Percentiles rank a stretch among this genome's conserved stretches.
phyloP scores from a whole-genome alignment of 2,329 filamentous ascomycete genomes.

The Sclerotinia spermophila region DNA sequence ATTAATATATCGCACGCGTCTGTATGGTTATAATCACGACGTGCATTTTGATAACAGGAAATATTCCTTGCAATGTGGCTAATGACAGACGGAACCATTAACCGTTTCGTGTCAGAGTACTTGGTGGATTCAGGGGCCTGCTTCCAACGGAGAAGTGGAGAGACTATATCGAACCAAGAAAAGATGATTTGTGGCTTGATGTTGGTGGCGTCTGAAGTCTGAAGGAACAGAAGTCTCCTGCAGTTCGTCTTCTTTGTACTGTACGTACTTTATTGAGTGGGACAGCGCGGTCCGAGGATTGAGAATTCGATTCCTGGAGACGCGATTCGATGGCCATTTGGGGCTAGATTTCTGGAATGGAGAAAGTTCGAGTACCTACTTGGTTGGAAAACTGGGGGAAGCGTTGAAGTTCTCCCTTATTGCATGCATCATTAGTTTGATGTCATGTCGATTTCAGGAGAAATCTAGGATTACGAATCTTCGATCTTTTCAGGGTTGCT shows the following conservation, averaged over 20 bases:
- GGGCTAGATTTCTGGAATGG: not conserved
- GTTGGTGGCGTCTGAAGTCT: not conserved
- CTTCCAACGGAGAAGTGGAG: not conserved
- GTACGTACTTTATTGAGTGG: not conserved
- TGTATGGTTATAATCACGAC: slow-evolving; percentile 2
- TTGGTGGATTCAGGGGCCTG: not conserved
- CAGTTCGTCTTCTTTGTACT: not conserved
- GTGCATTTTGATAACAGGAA: slow-evolving; percentile 7
- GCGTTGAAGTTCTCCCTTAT: not conserved
- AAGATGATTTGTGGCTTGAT: slow-evolving; percentile 3
- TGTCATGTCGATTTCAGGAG: slow-evolving; percentile 8
- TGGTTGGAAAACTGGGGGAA: not conserved
- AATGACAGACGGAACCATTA: not conserved
- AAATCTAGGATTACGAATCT: not conserved
- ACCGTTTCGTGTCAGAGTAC: slow-evolving; percentile 5
- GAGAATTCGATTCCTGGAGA: not conserved
- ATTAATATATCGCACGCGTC: slow-evolving; percentile 7
- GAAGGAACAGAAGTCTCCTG: not conserved
- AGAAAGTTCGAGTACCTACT: not conserved
- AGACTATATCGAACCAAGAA: not conserved
- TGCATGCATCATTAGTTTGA: slow-evolving; percentile 10
- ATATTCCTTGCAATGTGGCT: slow-evolving; percentile 12
- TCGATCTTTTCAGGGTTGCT: not conserved
- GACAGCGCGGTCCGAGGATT: not conserved
- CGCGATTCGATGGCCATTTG: not conserved